Percentiles rank a stretch among this genome's conserved stretches.
These are phyloP conservation scores for Saccharomyces hybrid DNA, from an alignment of 1,139 yeast genomes.

Conservation along the genomic window DNA sequence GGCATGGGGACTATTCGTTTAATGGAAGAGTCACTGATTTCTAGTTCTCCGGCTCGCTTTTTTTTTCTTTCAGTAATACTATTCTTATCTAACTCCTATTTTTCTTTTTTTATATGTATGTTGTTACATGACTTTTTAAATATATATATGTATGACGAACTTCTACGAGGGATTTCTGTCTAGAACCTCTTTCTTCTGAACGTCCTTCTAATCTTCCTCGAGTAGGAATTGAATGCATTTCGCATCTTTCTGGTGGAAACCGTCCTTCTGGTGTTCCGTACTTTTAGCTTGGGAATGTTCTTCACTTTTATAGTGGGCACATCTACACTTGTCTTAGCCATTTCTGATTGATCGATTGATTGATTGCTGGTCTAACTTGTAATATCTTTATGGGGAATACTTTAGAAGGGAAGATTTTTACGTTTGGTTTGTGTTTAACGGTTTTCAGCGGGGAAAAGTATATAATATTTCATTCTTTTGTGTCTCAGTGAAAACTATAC, in stretches of 20 bases:
- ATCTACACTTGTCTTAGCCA: background rate
- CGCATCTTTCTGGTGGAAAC: background rate
- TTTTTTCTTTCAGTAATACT: background rate
- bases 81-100: background rate
- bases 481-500: too few relatives aligned
- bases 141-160: background rate
- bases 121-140: background rate
- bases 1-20: conserved; percentile 90
- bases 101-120: background rate
- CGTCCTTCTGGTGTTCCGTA: background rate
- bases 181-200: background rate
- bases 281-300: background rate
- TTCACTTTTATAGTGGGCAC: background rate
- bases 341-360: background rate
- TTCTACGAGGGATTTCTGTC: too few relatives aligned
- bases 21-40: conserved; percentile 96
- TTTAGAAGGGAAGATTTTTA: background rate
- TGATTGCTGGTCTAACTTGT: too few relatives aligned
- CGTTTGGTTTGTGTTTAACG: too few relatives aligned
- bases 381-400: too few relatives aligned
- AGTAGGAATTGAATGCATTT: background rate
- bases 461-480: too few relatives aligned
- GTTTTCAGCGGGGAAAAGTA: too few relatives aligned
- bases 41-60: conserved; percentile 28
- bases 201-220: background rate